Evolutionary conservation across 768 basidiomycete genomes (phyloP).

Genomic region (Pulveroboletus ravenelii): DNA sequence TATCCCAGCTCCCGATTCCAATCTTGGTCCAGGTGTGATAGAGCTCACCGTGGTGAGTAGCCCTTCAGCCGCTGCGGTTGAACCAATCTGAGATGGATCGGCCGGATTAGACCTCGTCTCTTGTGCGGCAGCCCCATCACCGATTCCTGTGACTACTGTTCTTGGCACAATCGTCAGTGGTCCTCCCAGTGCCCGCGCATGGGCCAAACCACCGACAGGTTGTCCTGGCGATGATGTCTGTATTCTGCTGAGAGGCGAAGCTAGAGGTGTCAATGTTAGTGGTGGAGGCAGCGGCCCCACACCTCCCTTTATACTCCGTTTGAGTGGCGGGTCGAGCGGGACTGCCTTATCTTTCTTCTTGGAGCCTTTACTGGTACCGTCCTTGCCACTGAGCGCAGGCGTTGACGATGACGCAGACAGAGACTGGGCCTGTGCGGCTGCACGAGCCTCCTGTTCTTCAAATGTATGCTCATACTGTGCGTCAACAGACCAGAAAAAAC

Average conservation of each 20-base stretch:
- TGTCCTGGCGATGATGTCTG: constrained; percentile 3
- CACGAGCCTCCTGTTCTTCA: constrained; percentile 63
- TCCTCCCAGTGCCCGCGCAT: neutral
- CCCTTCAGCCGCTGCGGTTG: neutral
- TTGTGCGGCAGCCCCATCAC: neutral
- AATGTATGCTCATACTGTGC: constrained; percentile 62
- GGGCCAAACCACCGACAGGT: neutral
- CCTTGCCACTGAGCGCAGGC: constrained; percentile 33
- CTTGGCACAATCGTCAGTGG: constrained; percentile 7
- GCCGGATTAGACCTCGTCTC: constrained; percentile 6
- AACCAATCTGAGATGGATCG: constrained; percentile 2
- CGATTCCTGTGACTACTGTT: neutral
- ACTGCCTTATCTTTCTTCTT: constrained; percentile 60
- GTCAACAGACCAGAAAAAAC: constrained; percentile 91
- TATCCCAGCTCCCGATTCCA: constrained; percentile 4
- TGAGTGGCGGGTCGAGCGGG: constrained; percentile 57
- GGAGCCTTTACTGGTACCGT: constrained; percentile 26
- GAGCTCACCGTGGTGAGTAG: neutral
- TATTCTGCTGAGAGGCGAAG: constrained; percentile 37
- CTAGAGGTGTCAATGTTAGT: constrained; percentile 59
- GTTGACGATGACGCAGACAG: constrained; percentile 21
- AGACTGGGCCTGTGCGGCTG: constrained; percentile 29
- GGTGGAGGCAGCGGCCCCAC: constrained; percentile 59
- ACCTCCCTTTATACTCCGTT: constrained; percentile 66
- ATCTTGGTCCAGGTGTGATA: neutral